Evolutionary conservation across 1,139 yeast species (phyloP).

Genomic region (Pneumocystis carinii): DNA sequence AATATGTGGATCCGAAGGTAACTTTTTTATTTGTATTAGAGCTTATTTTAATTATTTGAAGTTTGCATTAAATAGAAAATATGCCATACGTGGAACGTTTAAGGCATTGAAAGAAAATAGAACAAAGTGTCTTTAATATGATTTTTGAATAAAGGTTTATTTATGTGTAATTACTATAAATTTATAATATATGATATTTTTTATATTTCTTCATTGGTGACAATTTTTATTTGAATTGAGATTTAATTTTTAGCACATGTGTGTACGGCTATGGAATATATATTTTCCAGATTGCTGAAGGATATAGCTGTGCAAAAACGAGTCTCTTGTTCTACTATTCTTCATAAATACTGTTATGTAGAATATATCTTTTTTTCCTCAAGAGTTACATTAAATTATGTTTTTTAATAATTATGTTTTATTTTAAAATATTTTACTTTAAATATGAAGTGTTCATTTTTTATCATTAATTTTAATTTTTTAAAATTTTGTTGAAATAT

Average conservation of each 20-base stretch:
- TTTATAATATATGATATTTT: neutral
- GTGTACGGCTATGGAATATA: neutral
- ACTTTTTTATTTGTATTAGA: neutral
- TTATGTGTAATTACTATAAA: no score
- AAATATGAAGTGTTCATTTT: neutral
- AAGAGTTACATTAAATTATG: neutral
- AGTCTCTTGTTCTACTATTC: neutral
- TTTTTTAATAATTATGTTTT: neutral
- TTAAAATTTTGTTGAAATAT: neutral
- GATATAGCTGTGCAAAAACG: neutral
- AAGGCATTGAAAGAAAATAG: neutral
- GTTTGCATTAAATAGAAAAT: neutral
- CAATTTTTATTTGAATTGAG: neutral
- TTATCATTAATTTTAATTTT: neutral
- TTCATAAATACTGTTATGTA: neutral
- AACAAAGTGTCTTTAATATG: neutral
- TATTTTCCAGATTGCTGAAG: neutral
- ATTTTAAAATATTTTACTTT: neutral
- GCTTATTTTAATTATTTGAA: neutral
- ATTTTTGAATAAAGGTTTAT: neutral
- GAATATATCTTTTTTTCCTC: neutral
- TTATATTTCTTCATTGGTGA: neutral
- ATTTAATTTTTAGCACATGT: neutral
- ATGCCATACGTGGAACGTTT: neutral
- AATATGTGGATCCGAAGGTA: neutral